Evolutionary conservation across 495 filamentous ascomycete species (phyloP).

Genomic region (Aspergillus affinis): DNA sequence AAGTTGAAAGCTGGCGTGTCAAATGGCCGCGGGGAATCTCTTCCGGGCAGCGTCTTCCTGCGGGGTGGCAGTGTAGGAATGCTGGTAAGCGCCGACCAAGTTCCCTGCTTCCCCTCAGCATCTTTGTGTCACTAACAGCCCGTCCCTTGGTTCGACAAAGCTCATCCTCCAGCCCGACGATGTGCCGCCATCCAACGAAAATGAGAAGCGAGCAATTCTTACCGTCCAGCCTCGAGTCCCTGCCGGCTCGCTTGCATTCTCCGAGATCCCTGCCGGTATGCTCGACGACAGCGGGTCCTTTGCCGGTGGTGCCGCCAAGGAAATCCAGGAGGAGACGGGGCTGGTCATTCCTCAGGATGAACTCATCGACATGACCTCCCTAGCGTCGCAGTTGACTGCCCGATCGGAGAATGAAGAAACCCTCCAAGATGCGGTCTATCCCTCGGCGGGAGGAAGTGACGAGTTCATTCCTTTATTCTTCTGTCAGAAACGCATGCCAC

Average conservation of each 20-base stretch:
- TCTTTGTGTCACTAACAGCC: background rate
- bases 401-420: slow-evolving; percentile 35
- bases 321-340: slow-evolving; percentile 81
- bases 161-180: slow-evolving; percentile 74
- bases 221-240: slow-evolving; percentile 83
- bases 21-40: slow-evolving; percentile 59
- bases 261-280: slow-evolving; percentile 89
- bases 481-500: slow-evolving; percentile 66
- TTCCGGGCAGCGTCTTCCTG: slow-evolving; percentile 79
- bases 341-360: slow-evolving; percentile 55
- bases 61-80: slow-evolving; percentile 81
- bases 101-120: background rate
- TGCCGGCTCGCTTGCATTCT: slow-evolving; percentile 70
- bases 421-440: slow-evolving; percentile 67
- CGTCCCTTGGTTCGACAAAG: slow-evolving; percentile 21
- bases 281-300: slow-evolving; percentile 77
- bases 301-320: slow-evolving; percentile 72
- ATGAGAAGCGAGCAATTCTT: slow-evolving; percentile 68
- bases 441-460: slow-evolving; percentile 78
- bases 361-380: slow-evolving; percentile 68
- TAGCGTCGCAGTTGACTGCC: slow-evolving; percentile 42
- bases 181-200: slow-evolving; percentile 32
- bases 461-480: slow-evolving; percentile 81
- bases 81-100: slow-evolving; percentile 50
- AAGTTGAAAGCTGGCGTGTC: slow-evolving; percentile 68